phyloP scores from a whole-genome alignment of 2,329 filamentous ascomycete genomes.

The Truncatella angustata region DNA sequence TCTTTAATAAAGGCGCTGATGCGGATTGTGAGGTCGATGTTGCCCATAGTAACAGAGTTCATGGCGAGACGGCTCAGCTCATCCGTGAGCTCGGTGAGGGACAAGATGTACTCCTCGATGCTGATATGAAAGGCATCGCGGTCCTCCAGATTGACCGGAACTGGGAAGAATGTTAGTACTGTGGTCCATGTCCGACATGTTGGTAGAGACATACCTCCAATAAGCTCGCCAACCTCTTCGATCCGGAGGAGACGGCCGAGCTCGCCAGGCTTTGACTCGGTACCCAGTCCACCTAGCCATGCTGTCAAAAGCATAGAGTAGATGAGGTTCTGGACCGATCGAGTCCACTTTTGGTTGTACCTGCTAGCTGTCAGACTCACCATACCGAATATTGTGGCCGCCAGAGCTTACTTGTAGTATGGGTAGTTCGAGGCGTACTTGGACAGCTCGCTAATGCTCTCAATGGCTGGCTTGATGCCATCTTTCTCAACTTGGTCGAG shows the following conservation, averaged over 20 bases:
- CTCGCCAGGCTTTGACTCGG: constrained; percentile 51
- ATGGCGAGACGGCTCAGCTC: constrained; percentile 88
- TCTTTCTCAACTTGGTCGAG: constrained; percentile 67
- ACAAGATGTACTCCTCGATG: constrained; percentile 94
- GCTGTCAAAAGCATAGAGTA: constrained; percentile 56
- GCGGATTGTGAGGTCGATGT: constrained; percentile 79
- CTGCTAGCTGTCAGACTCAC: constrained; percentile 31
- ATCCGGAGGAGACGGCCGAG: constrained; percentile 75
- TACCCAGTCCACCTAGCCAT: constrained; percentile 75
- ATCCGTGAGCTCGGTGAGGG: constrained; percentile 82
- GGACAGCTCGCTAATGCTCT: constrained; percentile 68
- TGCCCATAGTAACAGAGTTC: constrained; percentile 90
- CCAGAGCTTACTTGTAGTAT: constrained; percentile 77
- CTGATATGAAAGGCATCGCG: constrained; percentile 90
- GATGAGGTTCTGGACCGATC: constrained; percentile 78
- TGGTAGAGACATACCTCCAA: constrained; percentile 57
- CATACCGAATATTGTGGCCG: background rate
- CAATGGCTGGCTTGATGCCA: constrained; percentile 69
- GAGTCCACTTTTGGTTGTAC: constrained; percentile 82
- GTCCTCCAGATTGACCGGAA: constrained; percentile 89
- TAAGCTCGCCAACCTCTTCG: constrained; percentile 77
- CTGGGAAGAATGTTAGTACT: constrained; percentile 39
- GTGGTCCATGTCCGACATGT: background rate
- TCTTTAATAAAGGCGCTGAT: constrained; percentile 95
- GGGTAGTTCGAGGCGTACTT: constrained; percentile 78